phyloP scores from a whole-genome alignment of 1,284 basidiomycete genomes.

The Hemileia vastatrix region DNA sequence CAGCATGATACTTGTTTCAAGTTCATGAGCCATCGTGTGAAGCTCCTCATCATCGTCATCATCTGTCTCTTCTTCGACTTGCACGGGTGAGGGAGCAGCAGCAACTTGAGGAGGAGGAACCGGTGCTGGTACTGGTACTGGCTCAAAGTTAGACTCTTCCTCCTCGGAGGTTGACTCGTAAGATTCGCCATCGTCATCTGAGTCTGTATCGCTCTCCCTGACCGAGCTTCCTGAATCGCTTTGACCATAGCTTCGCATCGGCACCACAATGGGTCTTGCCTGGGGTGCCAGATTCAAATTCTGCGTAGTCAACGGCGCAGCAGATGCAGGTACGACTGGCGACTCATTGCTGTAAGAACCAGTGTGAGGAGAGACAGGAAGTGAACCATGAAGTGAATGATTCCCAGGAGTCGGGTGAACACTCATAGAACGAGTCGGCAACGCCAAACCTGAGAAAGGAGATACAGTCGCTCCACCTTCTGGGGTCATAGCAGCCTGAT shows the following conservation, averaged over 20 bases:
- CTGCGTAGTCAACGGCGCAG: conserved; percentile 6
- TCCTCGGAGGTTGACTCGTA: conserved; percentile 9
- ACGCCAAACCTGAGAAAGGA: neutral
- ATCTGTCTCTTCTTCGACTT: conserved; percentile 17
- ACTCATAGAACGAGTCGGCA: neutral
- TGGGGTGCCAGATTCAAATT: neutral
- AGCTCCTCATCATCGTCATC: conserved; percentile 17
- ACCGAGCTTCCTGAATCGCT: conserved; percentile 21
- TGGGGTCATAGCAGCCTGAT: neutral
- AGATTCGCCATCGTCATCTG: neutral
- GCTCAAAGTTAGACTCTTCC: conserved; percentile 3
- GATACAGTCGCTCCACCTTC: conserved; percentile 12
- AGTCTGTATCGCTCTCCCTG: conserved; percentile 17
- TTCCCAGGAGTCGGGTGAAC: neutral
- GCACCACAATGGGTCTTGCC: no score
- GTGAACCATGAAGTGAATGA: neutral
- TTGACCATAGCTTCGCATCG: conserved; percentile 10
- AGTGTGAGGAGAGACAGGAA: conserved; percentile 1
- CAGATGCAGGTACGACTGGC: conserved; percentile 6
- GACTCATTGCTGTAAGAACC: conserved; percentile 9
- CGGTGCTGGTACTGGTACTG: neutral
- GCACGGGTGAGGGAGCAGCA: neutral
- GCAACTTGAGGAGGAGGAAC: neutral
- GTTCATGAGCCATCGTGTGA: conserved; percentile 8
- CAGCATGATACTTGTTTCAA: conserved; percentile 21